phyloP scores from a whole-genome alignment of 148 eudicot species.

The Agrostemma githago region DNA sequence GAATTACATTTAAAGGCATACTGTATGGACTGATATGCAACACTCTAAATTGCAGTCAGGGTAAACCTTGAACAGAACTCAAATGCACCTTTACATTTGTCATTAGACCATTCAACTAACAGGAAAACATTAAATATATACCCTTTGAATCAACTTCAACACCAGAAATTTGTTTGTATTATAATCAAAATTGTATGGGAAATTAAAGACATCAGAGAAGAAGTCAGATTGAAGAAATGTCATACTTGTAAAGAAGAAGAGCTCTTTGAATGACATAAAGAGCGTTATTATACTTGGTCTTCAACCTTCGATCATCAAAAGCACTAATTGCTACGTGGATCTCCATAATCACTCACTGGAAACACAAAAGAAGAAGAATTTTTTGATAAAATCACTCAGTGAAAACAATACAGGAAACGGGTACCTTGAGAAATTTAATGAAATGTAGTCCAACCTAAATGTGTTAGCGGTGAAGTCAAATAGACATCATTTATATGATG shows the following conservation, averaged over 20 bases:
- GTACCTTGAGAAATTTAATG: conserved; percentile 12
- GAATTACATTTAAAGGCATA: too few relatives aligned
- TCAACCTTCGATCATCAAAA: conserved; percentile 75
- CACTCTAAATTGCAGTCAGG: too few relatives aligned
- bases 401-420: conserved; percentile 15
- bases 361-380: not conserved
- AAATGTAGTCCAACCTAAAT: too few relatives aligned
- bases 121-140: too few relatives aligned
- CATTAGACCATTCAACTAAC: not conserved
- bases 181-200: not conserved
- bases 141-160: too few relatives aligned
- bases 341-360: conserved; percentile 53
- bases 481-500: too few relatives aligned
- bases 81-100: too few relatives aligned
- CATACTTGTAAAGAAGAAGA: conserved; percentile 81
- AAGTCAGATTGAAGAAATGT: not conserved
- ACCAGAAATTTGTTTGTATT: too few relatives aligned
- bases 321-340: conserved; percentile 68
- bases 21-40: too few relatives aligned
- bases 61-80: too few relatives aligned
- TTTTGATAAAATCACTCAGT: conserved; percentile 7
- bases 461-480: too few relatives aligned
- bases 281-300: conserved; percentile 75
- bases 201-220: not conserved
- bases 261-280: conserved; percentile 84